Evolutionary conservation across 2,329 filamentous ascomycete genomes (phyloP).

Genomic region (Trichoderma semiorbis): DNA sequence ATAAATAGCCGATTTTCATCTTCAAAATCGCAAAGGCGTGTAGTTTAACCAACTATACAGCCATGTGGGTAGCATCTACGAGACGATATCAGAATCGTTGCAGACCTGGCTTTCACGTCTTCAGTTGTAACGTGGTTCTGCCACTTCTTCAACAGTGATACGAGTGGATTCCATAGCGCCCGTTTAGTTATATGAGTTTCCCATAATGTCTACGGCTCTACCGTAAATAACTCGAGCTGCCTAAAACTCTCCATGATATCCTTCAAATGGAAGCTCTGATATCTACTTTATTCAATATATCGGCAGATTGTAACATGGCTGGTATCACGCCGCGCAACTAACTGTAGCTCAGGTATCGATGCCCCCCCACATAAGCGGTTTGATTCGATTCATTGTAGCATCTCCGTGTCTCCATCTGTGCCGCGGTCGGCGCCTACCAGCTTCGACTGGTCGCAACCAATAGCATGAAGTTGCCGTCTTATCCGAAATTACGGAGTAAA

Average conservation of each 20-base stretch:
- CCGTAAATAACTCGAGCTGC: not conserved
- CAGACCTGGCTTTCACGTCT: not conserved
- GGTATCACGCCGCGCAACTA: not conserved
- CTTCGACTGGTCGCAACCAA: not conserved
- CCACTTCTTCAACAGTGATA: not conserved
- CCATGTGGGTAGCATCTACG: not conserved
- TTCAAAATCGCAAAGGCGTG: not conserved
- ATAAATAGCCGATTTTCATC: not conserved
- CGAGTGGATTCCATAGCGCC: not conserved
- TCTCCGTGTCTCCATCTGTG: not conserved
- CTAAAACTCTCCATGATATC: not conserved
- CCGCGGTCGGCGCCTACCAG: not conserved
- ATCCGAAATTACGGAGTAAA: slow-evolving; percentile 7
- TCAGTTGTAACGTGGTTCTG: not conserved
- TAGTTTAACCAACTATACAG: not conserved
- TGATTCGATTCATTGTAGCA: slow-evolving; percentile 1
- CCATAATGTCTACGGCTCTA: not conserved
- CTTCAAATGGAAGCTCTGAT: not conserved
- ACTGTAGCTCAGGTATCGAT: not conserved
- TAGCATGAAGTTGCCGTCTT: not conserved
- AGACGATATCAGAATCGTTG: not conserved
- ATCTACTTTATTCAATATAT: not conserved
- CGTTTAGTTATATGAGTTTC: not conserved
- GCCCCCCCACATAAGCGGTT: not conserved
- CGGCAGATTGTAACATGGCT: not conserved